Evolutionary conservation across 2,329 filamentous ascomycete genomes (phyloP).

Genomic region (Penicillium sp.): DNA sequence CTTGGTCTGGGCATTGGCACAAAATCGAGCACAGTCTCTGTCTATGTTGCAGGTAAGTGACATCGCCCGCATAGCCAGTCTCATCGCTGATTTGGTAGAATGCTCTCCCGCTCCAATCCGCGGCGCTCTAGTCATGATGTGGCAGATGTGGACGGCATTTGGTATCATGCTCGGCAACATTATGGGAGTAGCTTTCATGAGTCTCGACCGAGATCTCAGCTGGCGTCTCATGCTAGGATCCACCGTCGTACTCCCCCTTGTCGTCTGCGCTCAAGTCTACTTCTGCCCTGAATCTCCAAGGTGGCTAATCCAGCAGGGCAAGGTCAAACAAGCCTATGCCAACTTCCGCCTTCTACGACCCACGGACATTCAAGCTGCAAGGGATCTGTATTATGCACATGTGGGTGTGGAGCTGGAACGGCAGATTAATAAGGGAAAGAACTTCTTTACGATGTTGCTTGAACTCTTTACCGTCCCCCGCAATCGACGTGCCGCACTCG

Average conservation of each 20-base stretch:
- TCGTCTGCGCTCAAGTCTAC: constrained; percentile 60
- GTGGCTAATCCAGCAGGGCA: constrained; percentile 51
- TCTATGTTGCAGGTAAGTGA: constrained; percentile 1
- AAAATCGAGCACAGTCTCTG: constrained; percentile 1
- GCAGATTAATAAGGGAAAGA: constrained; percentile 50
- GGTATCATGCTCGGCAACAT: constrained; percentile 49
- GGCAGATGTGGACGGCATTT: constrained; percentile 50
- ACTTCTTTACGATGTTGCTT: constrained; percentile 51
- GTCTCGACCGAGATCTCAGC: constrained; percentile 48
- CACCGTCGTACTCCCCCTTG: constrained; percentile 56
- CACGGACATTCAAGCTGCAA: constrained; percentile 52
- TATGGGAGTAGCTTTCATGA: constrained; percentile 48
- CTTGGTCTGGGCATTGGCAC: constrained; percentile 41
- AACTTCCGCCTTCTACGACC: constrained; percentile 50
- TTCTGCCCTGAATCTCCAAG: constrained; percentile 57
- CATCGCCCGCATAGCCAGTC: constrained; percentile 28
- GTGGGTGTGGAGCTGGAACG: constrained; percentile 60
- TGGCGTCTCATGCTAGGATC: constrained; percentile 69
- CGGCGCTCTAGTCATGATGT: constrained; percentile 51
- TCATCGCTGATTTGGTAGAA: constrained; percentile 37
- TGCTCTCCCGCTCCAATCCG: constrained; percentile 49
- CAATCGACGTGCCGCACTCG: constrained; percentile 58
- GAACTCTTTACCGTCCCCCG: constrained; percentile 61
- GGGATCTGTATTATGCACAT: constrained; percentile 56
- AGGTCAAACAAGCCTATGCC: constrained; percentile 46